These are phyloP conservation scores for Fusarium anthophilum DNA, from an alignment of 2,329 filamentous ascomycete species.

Conservation along the genomic window DNA sequence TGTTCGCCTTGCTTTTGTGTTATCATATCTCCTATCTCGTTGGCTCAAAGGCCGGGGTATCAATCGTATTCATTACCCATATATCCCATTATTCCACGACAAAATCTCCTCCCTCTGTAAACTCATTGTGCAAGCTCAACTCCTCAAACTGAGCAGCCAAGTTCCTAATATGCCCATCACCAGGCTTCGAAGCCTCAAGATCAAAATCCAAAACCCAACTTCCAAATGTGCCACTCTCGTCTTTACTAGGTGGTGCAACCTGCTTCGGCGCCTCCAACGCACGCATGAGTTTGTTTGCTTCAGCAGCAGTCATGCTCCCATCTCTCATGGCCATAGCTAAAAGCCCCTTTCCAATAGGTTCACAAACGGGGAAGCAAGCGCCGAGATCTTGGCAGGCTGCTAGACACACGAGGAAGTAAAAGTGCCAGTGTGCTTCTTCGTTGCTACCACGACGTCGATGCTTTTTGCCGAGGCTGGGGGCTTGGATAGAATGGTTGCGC, in stretches of 20 bases:
- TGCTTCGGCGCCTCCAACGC: not conserved
- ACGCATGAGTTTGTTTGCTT: not conserved
- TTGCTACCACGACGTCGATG: not conserved
- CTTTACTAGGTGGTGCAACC: not conserved
- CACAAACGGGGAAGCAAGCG: not conserved
- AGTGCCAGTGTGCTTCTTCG: not conserved
- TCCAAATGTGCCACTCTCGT: not conserved
- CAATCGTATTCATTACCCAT: not conserved
- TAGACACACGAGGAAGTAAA: constrained; percentile 1
- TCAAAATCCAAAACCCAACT: constrained; percentile 12
- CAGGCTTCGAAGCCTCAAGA: constrained; percentile 11
- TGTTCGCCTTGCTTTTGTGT: not conserved
- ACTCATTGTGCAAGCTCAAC: constrained; percentile 16
- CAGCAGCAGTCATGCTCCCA: not conserved
- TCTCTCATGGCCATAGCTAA: constrained; percentile 13
- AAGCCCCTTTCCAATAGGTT: not conserved
- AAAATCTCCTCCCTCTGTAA: constrained; percentile 19
- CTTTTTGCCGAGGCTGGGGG: not conserved
- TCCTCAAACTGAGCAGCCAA: constrained; percentile 22
- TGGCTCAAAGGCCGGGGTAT: not conserved
- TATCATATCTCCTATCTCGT: not conserved
- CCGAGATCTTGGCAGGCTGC: constrained; percentile 11
- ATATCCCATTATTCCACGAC: not conserved
- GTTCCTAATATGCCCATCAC: constrained; percentile 1
- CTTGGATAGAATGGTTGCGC: not conserved